Conservation (phyloP, 2,329 filamentous ascomycete genomes). For the Alternaria metachromatica region DNA sequence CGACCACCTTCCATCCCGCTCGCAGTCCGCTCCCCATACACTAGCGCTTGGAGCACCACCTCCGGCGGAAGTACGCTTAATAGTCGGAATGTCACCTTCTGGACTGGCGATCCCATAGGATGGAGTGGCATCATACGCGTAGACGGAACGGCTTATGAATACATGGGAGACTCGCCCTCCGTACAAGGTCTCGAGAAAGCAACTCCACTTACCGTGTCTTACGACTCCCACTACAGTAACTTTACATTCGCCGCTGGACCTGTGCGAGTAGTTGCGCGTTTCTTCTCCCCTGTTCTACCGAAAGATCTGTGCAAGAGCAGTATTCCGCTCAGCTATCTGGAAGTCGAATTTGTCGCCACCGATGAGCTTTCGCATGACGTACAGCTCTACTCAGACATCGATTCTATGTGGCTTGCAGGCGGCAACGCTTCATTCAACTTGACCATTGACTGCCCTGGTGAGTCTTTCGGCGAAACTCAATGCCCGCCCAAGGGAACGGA, state of each 20-base stretch:
- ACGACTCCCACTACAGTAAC: background rate
- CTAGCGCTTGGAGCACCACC: background rate
- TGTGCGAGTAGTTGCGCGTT: background rate
- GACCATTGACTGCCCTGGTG: background rate
- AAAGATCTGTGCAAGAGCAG: background rate
- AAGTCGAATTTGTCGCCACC: background rate
- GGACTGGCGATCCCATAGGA: background rate
- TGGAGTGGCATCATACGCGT: background rate
- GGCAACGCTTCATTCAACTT: background rate
- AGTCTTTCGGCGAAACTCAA: background rate
- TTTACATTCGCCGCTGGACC: background rate
- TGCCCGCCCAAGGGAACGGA: background rate
- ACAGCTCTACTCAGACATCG: background rate
- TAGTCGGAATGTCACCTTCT: background rate
- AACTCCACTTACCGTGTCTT: background rate
- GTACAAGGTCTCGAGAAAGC: background rate
- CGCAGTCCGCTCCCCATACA: background rate
- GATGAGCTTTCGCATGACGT: background rate
- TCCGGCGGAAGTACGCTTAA: background rate
- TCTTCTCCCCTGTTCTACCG: background rate
- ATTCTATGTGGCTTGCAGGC: background rate
- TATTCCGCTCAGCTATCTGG: background rate
- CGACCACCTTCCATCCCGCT: background rate
- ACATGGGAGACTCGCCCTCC: constrained; percentile 1
- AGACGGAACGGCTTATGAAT: background rate